Percentiles rank a stretch among this genome's conserved stretches.
phyloP scores from a whole-genome alignment of 768 basidiomycete genomes.

The Hericium rajendrae region DNA sequence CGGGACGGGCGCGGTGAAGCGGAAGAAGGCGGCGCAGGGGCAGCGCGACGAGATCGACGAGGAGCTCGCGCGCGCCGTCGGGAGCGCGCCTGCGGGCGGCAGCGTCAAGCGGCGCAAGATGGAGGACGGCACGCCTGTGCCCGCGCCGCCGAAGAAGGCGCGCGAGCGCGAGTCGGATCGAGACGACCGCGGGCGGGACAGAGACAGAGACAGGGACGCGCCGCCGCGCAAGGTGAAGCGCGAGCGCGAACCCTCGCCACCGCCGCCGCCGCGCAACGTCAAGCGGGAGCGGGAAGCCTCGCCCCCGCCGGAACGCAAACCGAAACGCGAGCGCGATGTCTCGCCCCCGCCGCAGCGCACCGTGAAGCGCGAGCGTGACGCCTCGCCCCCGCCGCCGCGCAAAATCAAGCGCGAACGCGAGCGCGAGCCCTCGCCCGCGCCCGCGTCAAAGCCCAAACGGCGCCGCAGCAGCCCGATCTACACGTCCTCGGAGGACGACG shows the following conservation, averaged over 20 bases:
- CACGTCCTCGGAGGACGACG: constrained; percentile 14
- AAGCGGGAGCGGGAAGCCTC: constrained; percentile 16
- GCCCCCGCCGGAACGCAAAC: constrained; percentile 10
- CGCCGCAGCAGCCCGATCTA: constrained; percentile 12
- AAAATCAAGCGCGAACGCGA: constrained; percentile 11
- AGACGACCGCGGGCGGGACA: constrained; percentile 7
- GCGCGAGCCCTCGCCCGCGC: constrained; percentile 7
- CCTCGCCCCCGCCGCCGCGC: constrained; percentile 12
- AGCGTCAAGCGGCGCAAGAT: constrained; percentile 12
- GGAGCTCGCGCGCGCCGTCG: not conserved
- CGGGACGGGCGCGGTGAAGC: constrained; percentile 11
- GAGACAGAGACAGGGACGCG: constrained; percentile 2
- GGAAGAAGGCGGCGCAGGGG: constrained; percentile 17
- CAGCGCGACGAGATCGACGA: constrained; percentile 17
- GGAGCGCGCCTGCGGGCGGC: not conserved
- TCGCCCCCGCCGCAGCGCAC: constrained; percentile 17
- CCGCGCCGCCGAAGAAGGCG: constrained; percentile 4
- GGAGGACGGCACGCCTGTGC: constrained; percentile 11
- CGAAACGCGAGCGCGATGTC: constrained; percentile 5
- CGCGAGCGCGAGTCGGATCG: constrained; percentile 12
- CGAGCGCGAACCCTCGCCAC: constrained; percentile 10
- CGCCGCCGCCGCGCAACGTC: constrained; percentile 5
- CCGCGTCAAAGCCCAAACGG: not conserved
- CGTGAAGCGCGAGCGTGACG: constrained; percentile 24
- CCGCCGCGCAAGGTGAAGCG: constrained; percentile 5